phyloP scores from a whole-genome alignment of 2,329 filamentous ascomycete genomes.

The Colletotrichum cuscutae region DNA sequence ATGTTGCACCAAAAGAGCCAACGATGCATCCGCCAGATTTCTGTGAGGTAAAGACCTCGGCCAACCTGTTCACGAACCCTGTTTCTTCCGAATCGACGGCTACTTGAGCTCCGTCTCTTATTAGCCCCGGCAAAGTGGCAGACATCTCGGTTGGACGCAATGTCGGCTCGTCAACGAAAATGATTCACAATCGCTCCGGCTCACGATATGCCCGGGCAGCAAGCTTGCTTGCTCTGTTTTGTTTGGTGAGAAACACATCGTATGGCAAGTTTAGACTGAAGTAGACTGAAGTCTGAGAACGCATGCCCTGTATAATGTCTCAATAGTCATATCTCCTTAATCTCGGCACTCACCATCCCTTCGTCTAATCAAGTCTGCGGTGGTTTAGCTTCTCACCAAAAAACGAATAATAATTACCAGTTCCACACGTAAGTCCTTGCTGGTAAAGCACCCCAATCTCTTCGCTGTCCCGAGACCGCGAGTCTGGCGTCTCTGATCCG shows the following conservation, averaged over 20 bases:
- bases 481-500: not conserved
- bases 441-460: not conserved
- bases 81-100: conserved; percentile 18
- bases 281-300: no score
- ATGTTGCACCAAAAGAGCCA: not conserved
- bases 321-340: not conserved
- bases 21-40: not conserved
- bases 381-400: not conserved
- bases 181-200: no score
- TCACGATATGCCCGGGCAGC: not conserved
- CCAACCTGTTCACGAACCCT: not conserved
- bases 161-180: no score
- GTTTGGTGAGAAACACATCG: not conserved
- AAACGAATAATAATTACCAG: not conserved
- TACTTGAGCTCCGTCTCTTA: not conserved
- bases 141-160: no score
- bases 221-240: not conserved
- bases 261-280: no score
- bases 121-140: conserved; percentile 1
- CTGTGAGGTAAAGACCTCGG: conserved; percentile 15
- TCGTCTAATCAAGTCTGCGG: not conserved
- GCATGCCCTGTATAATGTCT: not conserved
- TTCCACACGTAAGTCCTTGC: not conserved
- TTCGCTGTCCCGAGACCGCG: not conserved
- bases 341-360: not conserved